phyloP scores from a whole-genome alignment of 257 asterid species.

The Primulina tabacum region DNA sequence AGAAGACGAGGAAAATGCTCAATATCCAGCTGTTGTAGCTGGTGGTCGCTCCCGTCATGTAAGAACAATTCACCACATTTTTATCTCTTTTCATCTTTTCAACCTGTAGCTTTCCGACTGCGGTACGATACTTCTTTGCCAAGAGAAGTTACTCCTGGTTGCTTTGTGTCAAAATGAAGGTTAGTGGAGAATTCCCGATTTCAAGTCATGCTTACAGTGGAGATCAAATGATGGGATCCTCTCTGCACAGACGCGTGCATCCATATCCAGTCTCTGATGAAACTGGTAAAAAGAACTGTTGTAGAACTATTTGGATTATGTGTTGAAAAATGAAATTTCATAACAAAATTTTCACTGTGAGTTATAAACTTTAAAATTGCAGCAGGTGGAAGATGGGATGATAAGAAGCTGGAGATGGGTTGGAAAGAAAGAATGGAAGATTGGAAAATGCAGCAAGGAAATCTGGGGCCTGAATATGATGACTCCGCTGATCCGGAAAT shows the following conservation, averaged over 20 bases:
- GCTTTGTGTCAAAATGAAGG: conserved; percentile 40
- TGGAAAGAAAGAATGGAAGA: conserved; percentile 98
- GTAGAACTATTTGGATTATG: not conserved
- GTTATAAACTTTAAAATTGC: not conserved
- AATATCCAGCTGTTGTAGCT: conserved; percentile 75
- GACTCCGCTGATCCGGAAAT: conserved; percentile 70
- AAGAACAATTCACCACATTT: conserved; percentile 20
- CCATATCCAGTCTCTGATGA: conserved; percentile 73
- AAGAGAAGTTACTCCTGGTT: not conserved
- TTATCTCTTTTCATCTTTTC: not conserved
- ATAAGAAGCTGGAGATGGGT: conserved; percentile 57
- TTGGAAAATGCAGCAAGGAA: conserved; percentile 93
- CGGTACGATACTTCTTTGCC: not conserved
- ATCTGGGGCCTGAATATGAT: conserved; percentile 58
- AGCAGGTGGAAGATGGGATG: conserved; percentile 92
- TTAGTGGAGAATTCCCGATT: conserved; percentile 75
- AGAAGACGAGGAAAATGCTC: conserved; percentile 69
- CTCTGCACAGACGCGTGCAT: conserved; percentile 84
- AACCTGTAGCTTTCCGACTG: not conserved
- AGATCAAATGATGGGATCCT: conserved; percentile 60
- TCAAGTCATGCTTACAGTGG: conserved; percentile 56
- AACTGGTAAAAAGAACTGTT: conserved; percentile 37
- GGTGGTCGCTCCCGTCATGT: conserved; percentile 77
- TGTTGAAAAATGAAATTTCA: not conserved
- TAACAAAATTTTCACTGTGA: not conserved